Evolutionary conservation across 208 protist species (phyloP).

Genomic region (Leishmania martiniquensis): DNA sequence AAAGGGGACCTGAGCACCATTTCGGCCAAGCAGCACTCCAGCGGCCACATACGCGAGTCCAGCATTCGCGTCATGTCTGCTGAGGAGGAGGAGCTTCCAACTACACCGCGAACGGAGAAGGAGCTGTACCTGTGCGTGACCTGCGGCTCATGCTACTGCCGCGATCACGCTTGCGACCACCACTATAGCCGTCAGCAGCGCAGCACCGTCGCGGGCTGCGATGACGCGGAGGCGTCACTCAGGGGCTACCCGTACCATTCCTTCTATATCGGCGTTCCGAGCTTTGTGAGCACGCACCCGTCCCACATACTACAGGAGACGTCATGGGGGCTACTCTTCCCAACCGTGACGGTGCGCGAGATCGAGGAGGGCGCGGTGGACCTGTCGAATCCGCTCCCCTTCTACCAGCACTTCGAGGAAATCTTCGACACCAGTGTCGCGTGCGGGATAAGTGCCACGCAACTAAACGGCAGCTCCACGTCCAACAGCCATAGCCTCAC

Average conservation of each 20-base stretch:
- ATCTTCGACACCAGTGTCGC: slow-evolving; percentile 31
- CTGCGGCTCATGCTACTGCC: slow-evolving; percentile 74
- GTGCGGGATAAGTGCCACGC: slow-evolving; percentile 12
- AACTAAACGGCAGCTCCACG: slow-evolving; percentile 14
- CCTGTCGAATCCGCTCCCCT: slow-evolving; percentile 35
- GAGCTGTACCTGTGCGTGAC: slow-evolving; percentile 77
- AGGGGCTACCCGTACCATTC: slow-evolving; percentile 61
- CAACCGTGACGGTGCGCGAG: slow-evolving; percentile 44
- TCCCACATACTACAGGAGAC: slow-evolving; percentile 36
- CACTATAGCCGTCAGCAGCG: slow-evolving; percentile 47
- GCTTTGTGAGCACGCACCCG: slow-evolving; percentile 45
- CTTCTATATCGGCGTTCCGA: slow-evolving; percentile 68
- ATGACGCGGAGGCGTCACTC: slow-evolving; percentile 19
- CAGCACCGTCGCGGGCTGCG: slow-evolving; percentile 1
- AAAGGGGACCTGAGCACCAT: slow-evolving; percentile 23
- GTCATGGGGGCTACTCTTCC: slow-evolving; percentile 54
- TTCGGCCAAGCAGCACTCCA: slow-evolving; percentile 1
- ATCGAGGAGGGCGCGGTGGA: slow-evolving; percentile 29
- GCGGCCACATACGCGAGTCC: slow-evolving; percentile 15
- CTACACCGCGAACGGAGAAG: slow-evolving; percentile 47
- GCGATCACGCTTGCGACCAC: slow-evolving; percentile 58
- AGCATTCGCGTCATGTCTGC: slow-evolving; percentile 26
- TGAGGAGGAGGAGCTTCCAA: slow-evolving; percentile 51
- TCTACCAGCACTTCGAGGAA: slow-evolving; percentile 43
- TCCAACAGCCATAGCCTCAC: slow-evolving; percentile 21